Base-by-base conservation (phyloP, 2,329 filamentous ascomycete genomes). In the Alternaria postmessia region DNA sequence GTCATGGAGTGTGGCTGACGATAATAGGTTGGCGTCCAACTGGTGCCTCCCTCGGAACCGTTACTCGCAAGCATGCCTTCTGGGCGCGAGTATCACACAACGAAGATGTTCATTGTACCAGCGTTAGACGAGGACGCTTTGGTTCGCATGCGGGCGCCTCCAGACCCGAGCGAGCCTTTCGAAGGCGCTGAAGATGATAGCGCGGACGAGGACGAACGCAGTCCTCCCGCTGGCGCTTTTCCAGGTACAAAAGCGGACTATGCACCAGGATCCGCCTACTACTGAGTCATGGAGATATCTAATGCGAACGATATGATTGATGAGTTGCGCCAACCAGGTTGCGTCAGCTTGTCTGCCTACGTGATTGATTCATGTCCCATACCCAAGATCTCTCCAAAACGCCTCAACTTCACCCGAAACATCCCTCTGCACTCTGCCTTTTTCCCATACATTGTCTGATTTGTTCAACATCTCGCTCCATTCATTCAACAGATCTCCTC, bases 31-130 rank as follows among this genome's bases (percentile, higher is more conserved):
- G 92, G 94, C 61, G 90, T 93, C 0, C 93, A 97, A 75, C 57
- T 83, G 2, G 86, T 98, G 32, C 93, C 94, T 0, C 84, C 91
- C 0, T 85, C 87, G 5, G 89, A 89, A 14, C 86, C 91, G 0
- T 81, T 97, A 9, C 79, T 96, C 5, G 86, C 91, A 7, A 89
- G 88, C 62, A 91, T 98, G 81, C 94, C 95, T 0, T 94, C 91
- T 1, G 94, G 94, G 2, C 87, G 94, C 64, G 94, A 97, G 71
- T 93, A 97, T 54, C 91, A 96, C 54, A 85, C 83, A 0, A 81
- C 92, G 36, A 89, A 89, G 70, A 83, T 87, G 1, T 97, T 89
- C 68, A 82, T 85, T 7, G 86, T 88, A 0, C 90, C 91, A 0
- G 76, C 80, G 1, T 79, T 97, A 11, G 90, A 91, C 43, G 82